A percentile compares a stretch with the other conserved stretches of the same genome.
phyloP scores from a whole-genome alignment of 805 yeast species.

The Candida yuanshanica region DNA sequence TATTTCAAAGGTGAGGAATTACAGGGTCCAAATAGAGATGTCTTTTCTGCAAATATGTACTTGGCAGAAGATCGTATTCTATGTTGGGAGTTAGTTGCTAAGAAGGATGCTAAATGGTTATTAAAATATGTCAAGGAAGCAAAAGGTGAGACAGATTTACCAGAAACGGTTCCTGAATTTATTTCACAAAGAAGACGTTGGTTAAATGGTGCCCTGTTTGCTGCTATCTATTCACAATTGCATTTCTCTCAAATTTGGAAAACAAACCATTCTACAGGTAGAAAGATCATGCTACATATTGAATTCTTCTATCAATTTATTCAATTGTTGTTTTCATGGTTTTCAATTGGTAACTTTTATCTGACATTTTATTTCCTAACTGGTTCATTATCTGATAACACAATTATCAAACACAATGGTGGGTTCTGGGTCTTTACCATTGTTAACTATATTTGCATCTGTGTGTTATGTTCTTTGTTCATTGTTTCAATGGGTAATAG shows the following conservation, averaged over 20 bases:
- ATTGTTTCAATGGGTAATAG: constrained; percentile 94
- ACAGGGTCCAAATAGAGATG: constrained; percentile 56
- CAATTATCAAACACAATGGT: constrained; percentile 53
- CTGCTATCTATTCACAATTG: constrained; percentile 83
- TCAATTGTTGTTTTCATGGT: constrained; percentile 80
- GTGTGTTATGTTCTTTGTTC: constrained; percentile 81
- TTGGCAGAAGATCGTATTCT: constrained; percentile 94
- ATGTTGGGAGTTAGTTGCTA: constrained; percentile 95
- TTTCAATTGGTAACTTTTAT: constrained; percentile 87
- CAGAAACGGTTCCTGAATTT: constrained; percentile 90
- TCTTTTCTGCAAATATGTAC: constrained; percentile 95
- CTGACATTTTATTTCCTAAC: constrained; percentile 90
- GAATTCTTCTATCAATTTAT: constrained; percentile 87
- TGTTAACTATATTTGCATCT: constrained; percentile 78
- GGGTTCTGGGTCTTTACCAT: constrained; percentile 82
- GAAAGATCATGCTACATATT: constrained; percentile 77
- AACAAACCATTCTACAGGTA: constrained; percentile 74
- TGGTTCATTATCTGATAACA: constrained; percentile 61
- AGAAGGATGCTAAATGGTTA: constrained; percentile 77
- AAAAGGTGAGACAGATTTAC: constrained; percentile 95
- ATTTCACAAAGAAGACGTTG: constrained; percentile 96
- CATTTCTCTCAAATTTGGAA: constrained; percentile 87
- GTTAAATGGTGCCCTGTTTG: constrained; percentile 97
- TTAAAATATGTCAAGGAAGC: constrained; percentile 89
- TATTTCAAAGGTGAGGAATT: constrained; percentile 85